phyloP scores from a whole-genome alignment of 345 rosid genomes.

The Lepidium didymum region DNA sequence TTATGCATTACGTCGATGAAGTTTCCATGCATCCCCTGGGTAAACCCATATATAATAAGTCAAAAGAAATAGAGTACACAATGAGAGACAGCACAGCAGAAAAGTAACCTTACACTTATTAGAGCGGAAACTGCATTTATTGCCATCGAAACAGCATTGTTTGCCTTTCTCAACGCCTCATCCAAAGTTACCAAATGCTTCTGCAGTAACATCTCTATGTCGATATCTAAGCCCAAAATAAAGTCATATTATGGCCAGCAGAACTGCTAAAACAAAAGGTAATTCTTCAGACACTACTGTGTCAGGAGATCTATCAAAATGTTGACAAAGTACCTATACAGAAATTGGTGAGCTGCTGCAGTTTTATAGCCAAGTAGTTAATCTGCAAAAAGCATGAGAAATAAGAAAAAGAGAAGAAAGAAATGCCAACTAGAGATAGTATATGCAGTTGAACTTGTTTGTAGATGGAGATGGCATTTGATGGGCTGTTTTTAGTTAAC shows the following conservation, averaged over 20 bases:
- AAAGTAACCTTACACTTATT: constrained; percentile 48
- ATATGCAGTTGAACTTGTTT: not conserved
- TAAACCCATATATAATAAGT: constrained; percentile 3
- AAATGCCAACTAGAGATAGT: not conserved
- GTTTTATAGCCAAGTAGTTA: constrained; percentile 45
- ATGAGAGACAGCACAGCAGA: constrained; percentile 9
- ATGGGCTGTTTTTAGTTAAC: not conserved
- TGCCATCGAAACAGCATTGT: constrained; percentile 77
- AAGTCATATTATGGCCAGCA: constrained; percentile 20
- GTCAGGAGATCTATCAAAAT: not conserved
- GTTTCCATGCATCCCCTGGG: constrained; percentile 56
- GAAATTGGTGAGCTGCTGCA: constrained; percentile 54
- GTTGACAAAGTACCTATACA: constrained; percentile 47
- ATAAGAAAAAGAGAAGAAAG: not conserved
- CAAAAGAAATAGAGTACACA: not conserved
- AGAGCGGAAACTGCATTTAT: constrained; percentile 55
- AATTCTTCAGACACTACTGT: not conserved
- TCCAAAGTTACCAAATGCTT: constrained; percentile 82
- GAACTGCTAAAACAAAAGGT: constrained; percentile 5
- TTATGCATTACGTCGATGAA: constrained; percentile 35
- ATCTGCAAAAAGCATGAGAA: constrained; percentile 45
- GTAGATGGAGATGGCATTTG: not conserved
- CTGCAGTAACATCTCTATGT: constrained; percentile 67
- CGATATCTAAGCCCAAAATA: constrained; percentile 53
- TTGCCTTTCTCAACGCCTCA: constrained; percentile 81